A percentile compares a stretch with the other conserved stretches of the same genome.
Conservation (phyloP, 257 asterid genomes). For the Craterostigma plantagineum region DNA sequence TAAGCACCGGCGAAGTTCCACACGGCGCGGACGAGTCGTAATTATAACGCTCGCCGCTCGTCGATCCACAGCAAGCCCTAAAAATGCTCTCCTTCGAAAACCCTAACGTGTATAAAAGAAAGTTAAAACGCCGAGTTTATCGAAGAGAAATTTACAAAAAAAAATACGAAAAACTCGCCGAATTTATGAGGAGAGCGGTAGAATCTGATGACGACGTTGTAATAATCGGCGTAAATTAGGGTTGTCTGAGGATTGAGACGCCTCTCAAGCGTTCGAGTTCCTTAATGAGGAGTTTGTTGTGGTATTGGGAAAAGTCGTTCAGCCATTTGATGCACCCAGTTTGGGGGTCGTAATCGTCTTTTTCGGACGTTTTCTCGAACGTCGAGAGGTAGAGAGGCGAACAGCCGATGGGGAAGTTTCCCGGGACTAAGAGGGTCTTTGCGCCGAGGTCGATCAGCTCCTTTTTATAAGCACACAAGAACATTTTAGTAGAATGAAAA, state of each 20-base stretch:
- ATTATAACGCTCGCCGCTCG: conserved; percentile 18
- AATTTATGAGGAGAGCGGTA: conserved; percentile 10
- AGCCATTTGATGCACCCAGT: conserved; percentile 32
- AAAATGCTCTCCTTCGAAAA: conserved; percentile 9
- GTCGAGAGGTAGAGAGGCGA: conserved; percentile 13
- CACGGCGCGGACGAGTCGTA: not conserved
- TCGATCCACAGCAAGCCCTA: conserved; percentile 25
- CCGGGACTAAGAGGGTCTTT: conserved; percentile 27
- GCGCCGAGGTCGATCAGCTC: conserved; percentile 34
- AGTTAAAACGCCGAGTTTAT: not conserved
- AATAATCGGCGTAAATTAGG: conserved; percentile 34
- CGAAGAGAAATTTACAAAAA: too few relatives aligned
- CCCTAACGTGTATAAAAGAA: conserved; percentile 9
- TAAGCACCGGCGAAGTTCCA: conserved; percentile 1
- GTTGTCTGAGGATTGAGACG: conserved; percentile 14
- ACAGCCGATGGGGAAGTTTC: conserved; percentile 36
- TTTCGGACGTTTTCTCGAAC: conserved; percentile 10
- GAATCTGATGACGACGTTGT: conserved; percentile 21
- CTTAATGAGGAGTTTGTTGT: conserved; percentile 13
- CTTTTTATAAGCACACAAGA: conserved; percentile 14
- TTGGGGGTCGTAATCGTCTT: conserved; percentile 14
- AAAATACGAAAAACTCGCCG: conserved; percentile 9
- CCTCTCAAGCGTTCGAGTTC: conserved; percentile 13
- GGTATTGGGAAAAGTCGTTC: conserved; percentile 19
- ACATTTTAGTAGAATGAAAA: too few relatives aligned